phyloP scores from a whole-genome alignment of 345 rosid genomes.

The Garcia nutans region DNA sequence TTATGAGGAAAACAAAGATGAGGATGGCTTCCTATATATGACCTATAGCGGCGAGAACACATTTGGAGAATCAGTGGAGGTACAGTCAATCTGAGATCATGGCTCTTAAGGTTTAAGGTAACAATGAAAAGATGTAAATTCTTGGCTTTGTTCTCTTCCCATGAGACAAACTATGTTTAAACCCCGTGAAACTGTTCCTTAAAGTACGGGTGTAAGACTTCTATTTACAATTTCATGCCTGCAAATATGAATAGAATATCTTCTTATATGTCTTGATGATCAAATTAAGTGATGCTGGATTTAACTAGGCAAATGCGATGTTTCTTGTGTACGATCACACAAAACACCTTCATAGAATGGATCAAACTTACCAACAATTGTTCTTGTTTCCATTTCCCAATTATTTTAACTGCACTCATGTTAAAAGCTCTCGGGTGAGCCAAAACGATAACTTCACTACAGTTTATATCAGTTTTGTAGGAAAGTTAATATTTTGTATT shows the following conservation, averaged over 20 bases:
- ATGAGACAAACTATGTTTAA: not conserved
- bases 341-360: too few species aligned
- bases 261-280: not conserved
- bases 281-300: too few species aligned
- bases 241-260: not conserved
- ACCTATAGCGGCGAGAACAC: slow-evolving; percentile 98
- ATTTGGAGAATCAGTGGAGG: slow-evolving; percentile 44
- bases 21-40: slow-evolving; percentile 98
- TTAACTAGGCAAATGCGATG: too few species aligned
- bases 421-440: too few species aligned
- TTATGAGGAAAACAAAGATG: slow-evolving; percentile 93
- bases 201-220: not conserved
- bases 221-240: not conserved
- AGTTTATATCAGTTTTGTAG: too few species aligned
- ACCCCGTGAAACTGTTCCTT: not conserved
- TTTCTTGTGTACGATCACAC: too few species aligned
- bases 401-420: too few species aligned
- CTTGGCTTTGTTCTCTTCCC: not conserved
- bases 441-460: too few species aligned
- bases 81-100: not conserved
- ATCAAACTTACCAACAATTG: too few species aligned
- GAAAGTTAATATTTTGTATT: too few species aligned
- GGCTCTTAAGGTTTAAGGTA: not conserved
- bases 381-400: too few species aligned
- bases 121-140: slow-evolving; percentile 4